Conservation (phyloP, 768 basidiomycete species). For the Pleurotus platypus region DNA sequence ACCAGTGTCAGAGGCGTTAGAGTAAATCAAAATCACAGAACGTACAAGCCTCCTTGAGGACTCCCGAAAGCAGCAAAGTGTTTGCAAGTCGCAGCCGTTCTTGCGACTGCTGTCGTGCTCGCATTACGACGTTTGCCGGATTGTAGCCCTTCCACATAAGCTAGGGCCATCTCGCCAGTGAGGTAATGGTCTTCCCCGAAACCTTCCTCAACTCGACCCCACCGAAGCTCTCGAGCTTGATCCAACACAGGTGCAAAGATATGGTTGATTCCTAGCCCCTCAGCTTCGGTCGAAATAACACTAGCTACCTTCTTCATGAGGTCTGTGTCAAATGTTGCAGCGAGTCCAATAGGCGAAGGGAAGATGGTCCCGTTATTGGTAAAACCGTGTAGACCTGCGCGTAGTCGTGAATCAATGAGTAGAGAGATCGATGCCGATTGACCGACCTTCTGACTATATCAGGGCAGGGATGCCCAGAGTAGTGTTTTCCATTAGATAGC, state of each 20-base stretch:
- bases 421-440: neutral
- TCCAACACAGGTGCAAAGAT: constrained; percentile 70
- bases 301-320: constrained; percentile 48
- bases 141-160: constrained; percentile 64
- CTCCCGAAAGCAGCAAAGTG: constrained; percentile 71
- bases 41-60: constrained; percentile 66
- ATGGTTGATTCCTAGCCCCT: constrained; percentile 59
- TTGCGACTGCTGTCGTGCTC: constrained; percentile 51
- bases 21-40: neutral
- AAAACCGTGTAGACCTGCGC: constrained; percentile 61
- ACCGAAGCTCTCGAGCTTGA: constrained; percentile 60
- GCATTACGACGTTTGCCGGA: constrained; percentile 50
- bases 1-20: no score
- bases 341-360: constrained; percentile 65
- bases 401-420: constrained; percentile 6
- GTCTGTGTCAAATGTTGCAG: constrained; percentile 56
- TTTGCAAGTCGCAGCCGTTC: constrained; percentile 69
- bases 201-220: constrained; percentile 69
- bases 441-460: constrained; percentile 52
- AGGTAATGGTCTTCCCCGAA: constrained; percentile 67
- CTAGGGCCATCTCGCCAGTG: constrained; percentile 55
- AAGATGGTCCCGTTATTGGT: constrained; percentile 69
- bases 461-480: constrained; percentile 69
- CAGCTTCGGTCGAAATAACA: constrained; percentile 55
- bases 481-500: constrained; percentile 68